Evolutionary conservation across 148 eudicot genomes (phyloP).

Genomic region (Polygonum aviculare): DNA sequence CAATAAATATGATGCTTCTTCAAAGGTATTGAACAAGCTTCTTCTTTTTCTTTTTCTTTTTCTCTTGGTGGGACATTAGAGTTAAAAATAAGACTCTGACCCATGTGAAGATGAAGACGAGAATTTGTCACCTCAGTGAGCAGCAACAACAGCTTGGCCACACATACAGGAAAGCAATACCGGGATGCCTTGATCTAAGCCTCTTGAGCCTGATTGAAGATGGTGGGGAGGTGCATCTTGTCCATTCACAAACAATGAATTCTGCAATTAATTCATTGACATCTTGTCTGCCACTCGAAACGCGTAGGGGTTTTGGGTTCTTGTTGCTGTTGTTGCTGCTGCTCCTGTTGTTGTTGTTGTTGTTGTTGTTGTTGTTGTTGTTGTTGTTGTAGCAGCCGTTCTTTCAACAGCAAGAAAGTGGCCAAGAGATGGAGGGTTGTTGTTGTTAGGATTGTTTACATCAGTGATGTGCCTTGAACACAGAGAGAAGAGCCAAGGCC

Average conservation of each 20-base stretch:
- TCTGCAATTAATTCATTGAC: slow-evolving; percentile 14
- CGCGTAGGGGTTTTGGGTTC: slow-evolving; percentile 14
- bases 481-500: slow-evolving; percentile 12
- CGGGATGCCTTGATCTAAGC: slow-evolving; percentile 8
- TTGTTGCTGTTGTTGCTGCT: background rate
- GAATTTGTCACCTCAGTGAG: slow-evolving; percentile 2
- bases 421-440: slow-evolving; percentile 13
- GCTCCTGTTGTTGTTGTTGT: slow-evolving; percentile 5
- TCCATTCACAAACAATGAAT: slow-evolving; percentile 23
- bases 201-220: background rate
- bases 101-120: background rate
- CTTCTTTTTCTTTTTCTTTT: background rate
- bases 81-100: background rate
- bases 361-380: background rate
- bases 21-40: background rate
- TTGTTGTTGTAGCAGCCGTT: slow-evolving; percentile 8
- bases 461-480: slow-evolving; percentile 17
- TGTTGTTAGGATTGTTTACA: slow-evolving; percentile 5
- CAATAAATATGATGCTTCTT: background rate
- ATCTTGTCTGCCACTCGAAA: slow-evolving; percentile 18
- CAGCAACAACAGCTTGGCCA: slow-evolving; percentile 7
- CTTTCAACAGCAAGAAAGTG: slow-evolving; percentile 16
- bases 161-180: slow-evolving; percentile 3
- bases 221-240: slow-evolving; percentile 24
- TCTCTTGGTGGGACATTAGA: too few relatives aligned